These are phyloP conservation scores for Globisporangium solare DNA, from an alignment of 352 stramenopile species.

Conservation along the genomic window DNA sequence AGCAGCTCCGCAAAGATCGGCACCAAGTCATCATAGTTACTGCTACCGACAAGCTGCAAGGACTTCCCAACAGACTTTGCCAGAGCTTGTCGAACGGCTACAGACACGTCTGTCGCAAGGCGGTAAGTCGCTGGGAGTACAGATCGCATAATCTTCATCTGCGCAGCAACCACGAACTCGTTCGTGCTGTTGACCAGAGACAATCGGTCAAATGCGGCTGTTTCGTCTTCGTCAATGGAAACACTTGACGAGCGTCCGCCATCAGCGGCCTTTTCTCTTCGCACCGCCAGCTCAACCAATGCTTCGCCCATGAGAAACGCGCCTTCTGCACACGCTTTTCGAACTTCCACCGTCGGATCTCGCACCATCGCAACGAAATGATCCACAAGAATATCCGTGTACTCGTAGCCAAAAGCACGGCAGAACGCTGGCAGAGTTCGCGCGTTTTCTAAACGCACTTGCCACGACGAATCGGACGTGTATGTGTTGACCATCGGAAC, in stretches of 20 bases:
- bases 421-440: conserved; percentile 74
- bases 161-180: conserved; percentile 49
- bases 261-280: conserved; percentile 15
- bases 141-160: conserved; percentile 77
- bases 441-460: conserved; percentile 78
- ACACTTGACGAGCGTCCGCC: background rate
- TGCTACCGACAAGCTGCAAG: conserved; percentile 56
- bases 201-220: conserved; percentile 23
- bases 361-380: conserved; percentile 83
- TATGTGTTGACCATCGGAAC: conserved; percentile 87
- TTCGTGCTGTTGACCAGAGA: conserved; percentile 16
- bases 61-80: conserved; percentile 74
- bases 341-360: conserved; percentile 84
- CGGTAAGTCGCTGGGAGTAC: conserved; percentile 75
- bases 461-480: conserved; percentile 83
- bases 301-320: conserved; percentile 61
- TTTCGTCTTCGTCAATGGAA: conserved; percentile 16
- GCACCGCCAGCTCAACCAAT: conserved; percentile 42
- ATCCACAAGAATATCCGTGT: conserved; percentile 83
- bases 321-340: conserved; percentile 62
- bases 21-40: conserved; percentile 77
- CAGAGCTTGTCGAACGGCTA: conserved; percentile 67
- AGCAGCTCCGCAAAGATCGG: conserved; percentile 82
- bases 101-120: conserved; percentile 71
- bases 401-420: conserved; percentile 68